phyloP scores from a whole-genome alignment of 2,329 filamentous ascomycete species.

The Calonectria pseudoreteaudii region DNA sequence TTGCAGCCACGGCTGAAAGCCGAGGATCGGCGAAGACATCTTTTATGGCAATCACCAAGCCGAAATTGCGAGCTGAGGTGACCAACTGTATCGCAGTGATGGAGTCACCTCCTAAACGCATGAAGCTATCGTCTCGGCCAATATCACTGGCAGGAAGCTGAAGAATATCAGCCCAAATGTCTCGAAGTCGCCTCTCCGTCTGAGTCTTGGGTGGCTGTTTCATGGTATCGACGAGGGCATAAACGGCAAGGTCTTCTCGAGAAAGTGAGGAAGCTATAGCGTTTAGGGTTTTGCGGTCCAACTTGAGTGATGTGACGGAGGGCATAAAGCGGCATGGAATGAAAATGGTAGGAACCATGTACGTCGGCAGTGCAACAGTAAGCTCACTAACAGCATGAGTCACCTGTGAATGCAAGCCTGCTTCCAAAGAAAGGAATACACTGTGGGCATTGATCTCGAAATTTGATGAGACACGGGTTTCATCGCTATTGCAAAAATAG shows the following conservation, averaged over 20 bases:
- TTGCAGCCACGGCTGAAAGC: not conserved
- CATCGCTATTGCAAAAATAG: not conserved
- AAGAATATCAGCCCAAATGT: not conserved
- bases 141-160: not conserved
- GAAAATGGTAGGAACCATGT: slow-evolving; percentile 31
- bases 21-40: slow-evolving; percentile 20
- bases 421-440: not conserved
- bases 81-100: slow-evolving; percentile 40
- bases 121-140: slow-evolving; percentile 19
- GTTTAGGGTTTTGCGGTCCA: slow-evolving; percentile 17
- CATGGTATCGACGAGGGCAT: not conserved
- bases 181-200: not conserved
- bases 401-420: not conserved
- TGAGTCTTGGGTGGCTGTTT: not conserved
- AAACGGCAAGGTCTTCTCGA: not conserved
- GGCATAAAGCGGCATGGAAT: slow-evolving; percentile 15
- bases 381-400: not conserved
- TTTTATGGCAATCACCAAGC: slow-evolving; percentile 10
- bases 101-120: slow-evolving; percentile 26
- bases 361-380: slow-evolving; percentile 12
- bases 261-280: not conserved
- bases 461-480: not conserved
- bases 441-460: not conserved
- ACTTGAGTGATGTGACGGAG: slow-evolving; percentile 20
- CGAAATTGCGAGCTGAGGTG: not conserved